A percentile compares a stretch with the other conserved stretches of the same genome.
Evolutionary conservation across 2,329 filamentous ascomycete genomes (phyloP).

Genomic region (Aspergillus sp.): DNA sequence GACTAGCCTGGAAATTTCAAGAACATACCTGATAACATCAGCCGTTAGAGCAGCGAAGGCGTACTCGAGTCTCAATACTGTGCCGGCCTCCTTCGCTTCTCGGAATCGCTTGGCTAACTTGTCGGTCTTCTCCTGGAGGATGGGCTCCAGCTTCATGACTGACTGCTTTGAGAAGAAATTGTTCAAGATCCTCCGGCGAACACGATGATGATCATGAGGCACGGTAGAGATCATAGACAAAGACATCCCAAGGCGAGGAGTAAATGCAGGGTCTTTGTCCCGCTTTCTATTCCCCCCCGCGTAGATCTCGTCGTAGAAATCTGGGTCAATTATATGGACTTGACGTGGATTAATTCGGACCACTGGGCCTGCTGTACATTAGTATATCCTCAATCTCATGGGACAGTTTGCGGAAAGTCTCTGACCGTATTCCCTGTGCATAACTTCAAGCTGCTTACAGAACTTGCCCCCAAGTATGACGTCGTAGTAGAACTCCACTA

Average conservation of each 20-base stretch:
- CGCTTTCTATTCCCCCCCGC: constrained; percentile 13
- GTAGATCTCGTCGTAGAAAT: constrained; percentile 35
- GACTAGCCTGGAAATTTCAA: neutral
- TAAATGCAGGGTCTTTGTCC: constrained; percentile 22
- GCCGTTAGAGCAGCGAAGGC: constrained; percentile 26
- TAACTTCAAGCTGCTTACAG: constrained; percentile 19
- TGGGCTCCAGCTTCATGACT: constrained; percentile 34
- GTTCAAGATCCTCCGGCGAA: constrained; percentile 42
- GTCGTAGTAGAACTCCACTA: constrained; percentile 24
- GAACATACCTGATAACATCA: constrained; percentile 29
- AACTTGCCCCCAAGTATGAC: constrained; percentile 21
- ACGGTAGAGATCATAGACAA: constrained; percentile 31
- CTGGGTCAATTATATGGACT: constrained; percentile 34
- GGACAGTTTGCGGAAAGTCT: neutral
- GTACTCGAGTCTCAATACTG: constrained; percentile 16
- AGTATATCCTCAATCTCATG: neutral
- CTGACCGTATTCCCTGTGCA: constrained; percentile 27
- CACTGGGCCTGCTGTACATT: constrained; percentile 26
- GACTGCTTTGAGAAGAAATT: constrained; percentile 45
- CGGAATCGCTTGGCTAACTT: constrained; percentile 17
- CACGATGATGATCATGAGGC: constrained; percentile 41
- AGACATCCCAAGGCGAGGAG: constrained; percentile 11
- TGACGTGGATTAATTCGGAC: constrained; percentile 36
- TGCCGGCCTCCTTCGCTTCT: constrained; percentile 3
- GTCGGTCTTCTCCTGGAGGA: constrained; percentile 29